These are phyloP conservation scores for Filobasidium uniguttulatum DNA, from an alignment of 1,284 basidiomycete genomes.

Conservation along the genomic window DNA sequence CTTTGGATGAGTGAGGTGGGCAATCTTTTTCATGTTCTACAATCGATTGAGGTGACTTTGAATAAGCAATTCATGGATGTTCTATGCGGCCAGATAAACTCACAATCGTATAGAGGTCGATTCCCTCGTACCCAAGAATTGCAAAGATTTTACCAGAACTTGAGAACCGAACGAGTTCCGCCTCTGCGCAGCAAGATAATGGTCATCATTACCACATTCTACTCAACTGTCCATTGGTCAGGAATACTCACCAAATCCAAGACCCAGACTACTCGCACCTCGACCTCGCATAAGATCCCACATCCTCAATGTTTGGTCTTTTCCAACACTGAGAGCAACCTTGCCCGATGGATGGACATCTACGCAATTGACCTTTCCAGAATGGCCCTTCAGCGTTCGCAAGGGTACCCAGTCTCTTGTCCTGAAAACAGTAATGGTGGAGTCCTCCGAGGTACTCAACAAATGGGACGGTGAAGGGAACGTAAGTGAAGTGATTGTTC, in stretches of 20 bases:
- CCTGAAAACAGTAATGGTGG: constrained; percentile 75
- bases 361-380: constrained; percentile 75
- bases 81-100: constrained; percentile 23
- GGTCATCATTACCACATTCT: neutral
- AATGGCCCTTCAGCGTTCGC: constrained; percentile 79
- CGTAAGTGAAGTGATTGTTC: constrained; percentile 76
- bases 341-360: constrained; percentile 86
- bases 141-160: constrained; percentile 58
- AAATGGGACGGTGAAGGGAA: constrained; percentile 84
- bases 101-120: constrained; percentile 69
- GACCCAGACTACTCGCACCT: constrained; percentile 71
- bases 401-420: constrained; percentile 87
- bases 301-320: constrained; percentile 81
- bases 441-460: constrained; percentile 78
- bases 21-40: constrained; percentile 56
- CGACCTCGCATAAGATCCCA: constrained; percentile 97
- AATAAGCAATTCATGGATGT: neutral
- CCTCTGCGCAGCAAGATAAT: constrained; percentile 45
- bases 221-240: neutral
- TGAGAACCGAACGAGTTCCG: constrained; percentile 75
- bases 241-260: constrained; percentile 55
- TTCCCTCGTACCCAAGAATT: constrained; percentile 59
- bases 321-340: constrained; percentile 77
- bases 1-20: constrained; percentile 52
- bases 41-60: neutral